phyloP scores from a whole-genome alignment of 257 asterid species.

The Hygrophila difformis region DNA sequence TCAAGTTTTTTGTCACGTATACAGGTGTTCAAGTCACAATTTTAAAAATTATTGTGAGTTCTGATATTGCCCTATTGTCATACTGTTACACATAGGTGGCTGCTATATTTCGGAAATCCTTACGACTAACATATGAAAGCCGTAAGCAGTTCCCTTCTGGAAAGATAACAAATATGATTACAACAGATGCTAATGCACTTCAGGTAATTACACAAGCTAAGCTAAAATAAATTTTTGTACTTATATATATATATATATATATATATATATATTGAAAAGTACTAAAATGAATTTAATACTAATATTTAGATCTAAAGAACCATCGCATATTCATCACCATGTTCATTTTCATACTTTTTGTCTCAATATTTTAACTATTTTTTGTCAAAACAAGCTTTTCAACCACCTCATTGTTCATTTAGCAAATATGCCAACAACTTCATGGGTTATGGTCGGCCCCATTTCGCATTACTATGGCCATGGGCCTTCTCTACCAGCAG shows the following conservation, averaged over 20 bases:
- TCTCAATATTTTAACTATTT: not conserved
- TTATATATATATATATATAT: no score
- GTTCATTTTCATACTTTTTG: not conserved
- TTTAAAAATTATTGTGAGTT: slow-evolving; percentile 1
- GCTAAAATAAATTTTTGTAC: no score
- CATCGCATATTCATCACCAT: slow-evolving; percentile 1
- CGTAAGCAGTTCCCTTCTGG: slow-evolving; percentile 74
- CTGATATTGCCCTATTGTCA: not conserved
- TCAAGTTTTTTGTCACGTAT: not conserved
- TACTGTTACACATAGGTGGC: slow-evolving; percentile 44
- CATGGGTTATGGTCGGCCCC: slow-evolving; percentile 94
- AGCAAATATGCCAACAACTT: slow-evolving; percentile 92
- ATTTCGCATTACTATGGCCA: slow-evolving; percentile 69
- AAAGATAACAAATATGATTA: slow-evolving; percentile 75
- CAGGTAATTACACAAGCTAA: slow-evolving; percentile 46
- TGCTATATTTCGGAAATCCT: slow-evolving; percentile 71
- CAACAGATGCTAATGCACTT: slow-evolving; percentile 83
- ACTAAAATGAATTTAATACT: no score
- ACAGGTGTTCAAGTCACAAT: not conserved
- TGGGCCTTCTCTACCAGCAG: slow-evolving; percentile 88
- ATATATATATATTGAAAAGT: no score
- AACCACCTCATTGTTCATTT: slow-evolving; percentile 20
- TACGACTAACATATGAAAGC: slow-evolving; percentile 73
- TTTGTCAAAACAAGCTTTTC: not conserved
- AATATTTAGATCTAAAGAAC: not conserved